Percentiles rank a stretch among this genome's conserved stretches.
phyloP scores from a whole-genome alignment of 805 yeast species.

The Brettanomyces naardenensis region DNA sequence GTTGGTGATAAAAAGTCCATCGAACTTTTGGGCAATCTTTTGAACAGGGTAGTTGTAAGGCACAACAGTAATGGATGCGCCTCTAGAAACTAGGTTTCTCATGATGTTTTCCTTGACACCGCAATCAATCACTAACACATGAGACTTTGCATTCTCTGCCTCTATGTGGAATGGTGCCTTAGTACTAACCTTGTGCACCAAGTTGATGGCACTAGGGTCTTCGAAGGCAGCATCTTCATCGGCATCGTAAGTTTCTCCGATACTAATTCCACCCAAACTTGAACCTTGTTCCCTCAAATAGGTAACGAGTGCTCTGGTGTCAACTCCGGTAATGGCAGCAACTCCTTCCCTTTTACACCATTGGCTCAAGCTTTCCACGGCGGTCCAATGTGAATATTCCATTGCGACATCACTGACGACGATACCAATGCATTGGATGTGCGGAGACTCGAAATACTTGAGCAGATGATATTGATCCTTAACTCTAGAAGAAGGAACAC shows the following conservation, averaged over 20 bases:
- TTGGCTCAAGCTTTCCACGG: constrained; percentile 87
- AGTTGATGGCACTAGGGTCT: constrained; percentile 83
- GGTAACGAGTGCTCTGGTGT: constrained; percentile 89
- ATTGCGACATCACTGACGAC: constrained; percentile 94
- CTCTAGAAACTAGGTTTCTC: constrained; percentile 89
- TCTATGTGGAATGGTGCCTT: constrained; percentile 89
- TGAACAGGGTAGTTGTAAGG: constrained; percentile 94
- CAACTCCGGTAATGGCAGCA: constrained; percentile 95
- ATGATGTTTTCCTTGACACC: constrained; percentile 97
- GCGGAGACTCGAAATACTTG: constrained; percentile 87
- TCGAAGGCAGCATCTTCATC: constrained; percentile 85
- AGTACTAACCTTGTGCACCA: constrained; percentile 91
- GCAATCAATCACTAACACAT: constrained; percentile 92
- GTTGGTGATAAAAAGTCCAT: constrained; percentile 89
- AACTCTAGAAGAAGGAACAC: constrained; percentile 81
- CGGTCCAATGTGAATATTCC: constrained; percentile 99
- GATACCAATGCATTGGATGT: constrained; percentile 89
- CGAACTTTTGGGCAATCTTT: constrained; percentile 83
- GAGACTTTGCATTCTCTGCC: constrained; percentile 53
- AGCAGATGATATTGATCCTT: constrained; percentile 81
- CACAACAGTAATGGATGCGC: constrained; percentile 93
- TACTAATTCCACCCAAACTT: constrained; percentile 79
- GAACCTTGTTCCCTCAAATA: constrained; percentile 95
- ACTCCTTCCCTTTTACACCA: constrained; percentile 98
- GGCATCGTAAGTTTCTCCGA: constrained; percentile 88